Base-by-base conservation (phyloP, 1,284 basidiomycete species). In the Ceratobasidium sp. region DNA sequence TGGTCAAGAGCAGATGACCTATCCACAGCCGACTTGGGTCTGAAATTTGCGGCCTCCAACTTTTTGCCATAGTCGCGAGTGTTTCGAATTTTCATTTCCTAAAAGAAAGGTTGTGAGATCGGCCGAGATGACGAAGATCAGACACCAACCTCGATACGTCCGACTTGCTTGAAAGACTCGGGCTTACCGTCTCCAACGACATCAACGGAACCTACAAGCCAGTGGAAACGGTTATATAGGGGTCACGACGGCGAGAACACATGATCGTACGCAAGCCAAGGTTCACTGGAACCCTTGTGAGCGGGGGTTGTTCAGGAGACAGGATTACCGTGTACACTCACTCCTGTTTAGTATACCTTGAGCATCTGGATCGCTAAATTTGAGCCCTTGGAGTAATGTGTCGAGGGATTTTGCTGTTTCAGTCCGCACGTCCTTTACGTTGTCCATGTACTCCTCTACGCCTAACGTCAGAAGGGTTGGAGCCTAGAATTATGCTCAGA, bases 191-290 rank as follows among this genome's bases (percentile, higher is more conserved):
- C 54, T 55, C 54, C 54, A 23, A 55, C 54, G 3, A n/a, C 27
- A 23, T 55, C 54, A 55, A 55, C 14, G 23, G 20, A 6, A 23
- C 54, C 54, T 55, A n/a, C 8, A 23, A 10, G 27, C 27, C 8
- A 27, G n/a, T 27, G 4, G 38, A 38, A 1, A 55, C 27, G 20
- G n/a, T 20, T 55, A 23, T 23, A 55, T 23, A 10, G n/a, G 4
- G n/a, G 27, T 55, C 20, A 23, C 3, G 8, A 55, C 20, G 14
- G 12, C 4, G 8, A 55, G 27, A 55, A 55, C 8, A 10, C n/a
- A 55, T 55, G 10, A 18, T 1, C 62, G 27, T 65, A 65, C 62
- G 62, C 27, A 12, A 23, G 62, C 62, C 62, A 23, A 65, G 62
- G 3, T 44, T n/a, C 62, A 65, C 62, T 65, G n/a, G 38, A 65